Conservation (phyloP, 1,284 basidiomycete genomes). For the Fereydounia khargensis region DNA sequence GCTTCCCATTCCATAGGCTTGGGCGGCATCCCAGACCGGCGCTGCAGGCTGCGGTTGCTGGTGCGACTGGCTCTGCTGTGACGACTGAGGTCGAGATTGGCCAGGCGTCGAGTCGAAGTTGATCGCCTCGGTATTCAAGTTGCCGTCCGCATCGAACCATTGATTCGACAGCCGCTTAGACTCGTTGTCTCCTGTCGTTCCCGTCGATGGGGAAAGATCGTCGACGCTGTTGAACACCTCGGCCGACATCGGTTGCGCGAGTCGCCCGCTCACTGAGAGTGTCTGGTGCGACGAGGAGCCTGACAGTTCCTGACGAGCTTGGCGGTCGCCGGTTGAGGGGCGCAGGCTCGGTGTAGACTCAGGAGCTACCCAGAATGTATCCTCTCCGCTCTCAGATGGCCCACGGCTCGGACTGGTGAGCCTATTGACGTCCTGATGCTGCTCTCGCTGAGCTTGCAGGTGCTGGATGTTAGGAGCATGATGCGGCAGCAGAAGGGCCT, state of each 20-base stretch:
- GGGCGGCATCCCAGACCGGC: constrained; percentile 25
- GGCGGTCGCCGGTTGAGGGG: neutral
- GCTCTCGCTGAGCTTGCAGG: too few species aligned
- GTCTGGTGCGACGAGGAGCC: neutral
- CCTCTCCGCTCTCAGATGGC: neutral
- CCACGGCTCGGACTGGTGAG: too few species aligned
- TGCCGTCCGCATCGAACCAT: constrained; percentile 16
- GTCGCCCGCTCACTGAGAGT: neutral
- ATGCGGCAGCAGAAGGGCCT: constrained; percentile 17
- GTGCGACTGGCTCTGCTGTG: neutral
- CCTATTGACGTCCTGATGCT: too few species aligned
- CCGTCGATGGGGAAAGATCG: neutral
- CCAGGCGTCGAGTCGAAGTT: too few species aligned
- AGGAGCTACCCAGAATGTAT: neutral
- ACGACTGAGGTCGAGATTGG: neutral
- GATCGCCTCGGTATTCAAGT: constrained; percentile 7
- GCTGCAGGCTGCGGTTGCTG: neutral
- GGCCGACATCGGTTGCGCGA: constrained; percentile 33
- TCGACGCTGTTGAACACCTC: constrained; percentile 14
- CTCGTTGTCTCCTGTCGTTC: neutral
- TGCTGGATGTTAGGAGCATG: neutral
- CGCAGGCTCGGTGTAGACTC: neutral
- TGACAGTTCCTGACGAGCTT: neutral
- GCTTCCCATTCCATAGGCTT: too few species aligned
- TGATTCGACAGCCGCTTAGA: neutral